Base-by-base conservation (phyloP, 2,329 filamentous ascomycete species). In the Colletotrichum sidae region DNA sequence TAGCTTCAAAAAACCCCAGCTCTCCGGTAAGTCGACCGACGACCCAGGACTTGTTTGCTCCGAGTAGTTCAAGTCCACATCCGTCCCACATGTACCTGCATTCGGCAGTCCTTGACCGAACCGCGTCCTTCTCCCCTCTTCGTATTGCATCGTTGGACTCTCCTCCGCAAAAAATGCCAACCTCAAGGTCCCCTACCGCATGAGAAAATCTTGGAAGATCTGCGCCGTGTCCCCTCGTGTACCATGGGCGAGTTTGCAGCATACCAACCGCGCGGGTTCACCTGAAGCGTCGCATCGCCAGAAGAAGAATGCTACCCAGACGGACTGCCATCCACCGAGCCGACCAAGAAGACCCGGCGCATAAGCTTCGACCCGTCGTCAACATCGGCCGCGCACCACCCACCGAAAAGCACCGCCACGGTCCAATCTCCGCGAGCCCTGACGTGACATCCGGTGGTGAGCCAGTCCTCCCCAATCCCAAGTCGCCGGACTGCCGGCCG, bases 161-260 rank as follows among this genome's bases (percentile, higher is more conserved):
- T 5, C 41, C 34, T 15, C 34, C 17, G 34, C 55, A 61, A 25
- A 25, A 25, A 45, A 39, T 65, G 62, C 62, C 57, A 65, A 61
- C 62, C 55, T 61, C n/a, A 41, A 57, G 62, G 57, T 65, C 57
- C 49, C 39, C 25, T 33, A 10, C 39, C 38, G 39, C 15, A 64
- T 54, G 63, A 41, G 63, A 66, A 25, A 25, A 64, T 58, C 53
- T 66, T 66, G 63, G 59, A 66, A 66, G 63, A 66, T 66, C 63
- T 64, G 59, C 63, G 41, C 39, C 46, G 57, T 55, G 44, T 55
- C 57, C 51, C 45, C 55, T 52, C 3, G 25, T 25, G 25, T 25
- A 25, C 25, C 25, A 25, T 25, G 25, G 25, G 25, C 25, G 25
- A 25, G 25, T 25, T 25, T 46, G 17, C 44, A 55, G 53, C 57